These are phyloP conservation scores for Thymus quinquecostatus DNA, from an alignment of 257 asterid genomes.

Conservation along the genomic window DNA sequence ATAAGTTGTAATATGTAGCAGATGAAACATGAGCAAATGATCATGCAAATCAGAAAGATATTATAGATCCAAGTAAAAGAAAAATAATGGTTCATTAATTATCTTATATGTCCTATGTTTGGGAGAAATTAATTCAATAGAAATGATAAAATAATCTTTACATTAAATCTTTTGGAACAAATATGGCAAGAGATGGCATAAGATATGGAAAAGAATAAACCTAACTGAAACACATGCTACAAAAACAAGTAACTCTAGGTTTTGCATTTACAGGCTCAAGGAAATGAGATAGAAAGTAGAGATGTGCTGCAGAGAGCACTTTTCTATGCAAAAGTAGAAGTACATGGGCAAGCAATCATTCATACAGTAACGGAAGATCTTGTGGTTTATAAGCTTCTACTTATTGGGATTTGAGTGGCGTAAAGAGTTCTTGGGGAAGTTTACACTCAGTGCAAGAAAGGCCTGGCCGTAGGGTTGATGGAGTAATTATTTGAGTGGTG, in stretches of 20 bases:
- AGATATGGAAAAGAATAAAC: constrained; percentile 1
- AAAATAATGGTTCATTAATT: neutral
- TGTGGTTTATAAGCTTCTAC: neutral
- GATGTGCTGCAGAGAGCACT: neutral
- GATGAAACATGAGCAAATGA: constrained; percentile 14
- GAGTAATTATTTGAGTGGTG: too few relatives aligned
- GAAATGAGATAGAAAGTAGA: neutral
- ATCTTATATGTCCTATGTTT: neutral
- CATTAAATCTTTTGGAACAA: constrained; percentile 3
- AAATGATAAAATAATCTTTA: neutral
- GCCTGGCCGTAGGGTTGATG: too few relatives aligned
- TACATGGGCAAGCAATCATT: neutral
- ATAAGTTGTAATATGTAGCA: constrained; percentile 12
- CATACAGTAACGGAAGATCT: neutral
- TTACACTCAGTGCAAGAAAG: too few relatives aligned
- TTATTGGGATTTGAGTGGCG: neutral
- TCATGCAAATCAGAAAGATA: neutral
- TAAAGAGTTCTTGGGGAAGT: too few relatives aligned
- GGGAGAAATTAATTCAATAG: neutral
- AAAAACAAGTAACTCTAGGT: neutral
- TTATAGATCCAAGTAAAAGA: neutral
- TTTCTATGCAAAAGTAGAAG: neutral
- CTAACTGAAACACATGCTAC: neutral
- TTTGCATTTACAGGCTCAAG: constrained; percentile 9
- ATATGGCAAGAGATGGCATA: constrained; percentile 14